Evolutionary conservation across 1,284 basidiomycete species (phyloP), one percentile per base, ranked within the genome.

Genomic region (Irpex lacteus): DNA sequence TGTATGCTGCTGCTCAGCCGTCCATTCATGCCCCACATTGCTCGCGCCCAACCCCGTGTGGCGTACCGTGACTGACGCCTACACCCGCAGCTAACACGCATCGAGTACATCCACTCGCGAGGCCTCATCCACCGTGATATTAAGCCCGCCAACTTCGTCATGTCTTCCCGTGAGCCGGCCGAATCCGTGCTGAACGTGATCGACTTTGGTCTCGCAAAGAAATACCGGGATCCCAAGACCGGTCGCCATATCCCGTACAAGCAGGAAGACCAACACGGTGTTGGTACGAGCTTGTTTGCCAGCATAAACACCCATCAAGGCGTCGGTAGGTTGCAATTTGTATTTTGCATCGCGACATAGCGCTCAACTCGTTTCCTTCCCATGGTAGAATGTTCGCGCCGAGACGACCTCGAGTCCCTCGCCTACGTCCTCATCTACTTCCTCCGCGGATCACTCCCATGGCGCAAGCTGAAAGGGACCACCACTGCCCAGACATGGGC

Each of bases 131-230:
- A 99, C 75, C 89, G 97, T 63, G 96, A 98, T 75, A 92, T 99
- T 75, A 98, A 98, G 75, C 96, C 96, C 5, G 95, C 94, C 55
- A 98, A 98, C 77, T 96, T 98, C 67, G 88, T 98, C 62, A 90
- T 92, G 83, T 87, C 89, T 65, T 67, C 83, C 0, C 83, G 82
- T 55, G 80, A 83, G 59, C 79, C 82, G 5, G 71, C 82, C 0
- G 81, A 83, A 69, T 77, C 68, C 26, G 66, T 88, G 60, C 87
- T 98, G 74, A 96, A 94, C 76, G 86, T 98, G 69, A 98, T 98
- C 74, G 97, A 98, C 81, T 98, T 98, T 77, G 96, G 96, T 63
- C 89, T 98, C 53, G 95, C 96, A 6, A 98, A 98, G 78, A 96
- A 96, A 77, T 98, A 92, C 79, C 88, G 95, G 57, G 95, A 98